phyloP scores from a whole-genome alignment of 2,329 filamentous ascomycete genomes.

The Fusarium sp. region DNA sequence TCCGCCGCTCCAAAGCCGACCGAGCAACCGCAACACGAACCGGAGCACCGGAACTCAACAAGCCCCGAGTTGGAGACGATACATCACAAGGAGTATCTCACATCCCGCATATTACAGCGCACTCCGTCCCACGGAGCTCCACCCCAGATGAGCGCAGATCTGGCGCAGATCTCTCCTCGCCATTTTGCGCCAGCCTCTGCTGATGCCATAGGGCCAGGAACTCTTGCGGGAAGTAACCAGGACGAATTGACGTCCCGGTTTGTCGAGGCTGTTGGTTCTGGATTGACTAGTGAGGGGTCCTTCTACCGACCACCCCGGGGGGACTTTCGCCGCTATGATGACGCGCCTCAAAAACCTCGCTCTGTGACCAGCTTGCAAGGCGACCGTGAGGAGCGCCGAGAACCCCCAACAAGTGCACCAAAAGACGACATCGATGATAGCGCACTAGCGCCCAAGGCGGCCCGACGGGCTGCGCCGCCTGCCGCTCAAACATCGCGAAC shows the following conservation, averaged over 20 bases:
- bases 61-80: slow-evolving; percentile 53
- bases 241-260: slow-evolving; percentile 68
- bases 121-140: slow-evolving; percentile 69
- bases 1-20: slow-evolving; percentile 14
- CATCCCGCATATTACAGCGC: slow-evolving; percentile 72
- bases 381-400: slow-evolving; percentile 31
- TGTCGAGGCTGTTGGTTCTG: slow-evolving; percentile 61
- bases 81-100: slow-evolving; percentile 72
- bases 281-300: slow-evolving; percentile 60
- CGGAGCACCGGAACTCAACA: slow-evolving; percentile 26
- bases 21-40: slow-evolving; percentile 17
- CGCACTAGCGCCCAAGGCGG: slow-evolving; percentile 58
- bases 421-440: slow-evolving; percentile 53
- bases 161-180: slow-evolving; percentile 52
- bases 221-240: slow-evolving; percentile 48
- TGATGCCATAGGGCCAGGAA: slow-evolving; percentile 40
- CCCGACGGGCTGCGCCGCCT: slow-evolving; percentile 51
- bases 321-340: slow-evolving; percentile 45
- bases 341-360: slow-evolving; percentile 51
- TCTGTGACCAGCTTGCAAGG: slow-evolving; percentile 52
- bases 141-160: slow-evolving; percentile 71
- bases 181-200: slow-evolving; percentile 48
- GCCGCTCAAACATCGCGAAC: slow-evolving; percentile 70
- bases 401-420: slow-evolving; percentile 31
- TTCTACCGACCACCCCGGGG: slow-evolving; percentile 56